Evolutionary conservation across 2,329 filamentous ascomycete genomes (phyloP), one percentile per base, ranked within the genome.

Genomic region (Verticillium dahliae): DNA sequence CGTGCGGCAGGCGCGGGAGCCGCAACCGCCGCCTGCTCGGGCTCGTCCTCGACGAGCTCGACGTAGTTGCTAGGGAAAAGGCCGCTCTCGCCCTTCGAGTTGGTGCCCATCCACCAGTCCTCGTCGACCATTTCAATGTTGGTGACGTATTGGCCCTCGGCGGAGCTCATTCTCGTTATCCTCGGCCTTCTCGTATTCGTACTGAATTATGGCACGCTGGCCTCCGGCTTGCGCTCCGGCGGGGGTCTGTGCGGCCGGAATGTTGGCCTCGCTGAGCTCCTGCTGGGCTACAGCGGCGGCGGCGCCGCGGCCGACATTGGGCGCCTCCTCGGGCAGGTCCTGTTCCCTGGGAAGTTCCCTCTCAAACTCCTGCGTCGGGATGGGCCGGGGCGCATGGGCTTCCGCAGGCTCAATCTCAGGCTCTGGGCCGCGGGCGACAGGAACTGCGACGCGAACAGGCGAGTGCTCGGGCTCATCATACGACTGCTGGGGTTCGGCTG

Each of bases 61-160:
- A 99, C 94, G 67, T 99, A 99, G 80, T 97, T 98, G 78, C 91
- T 95, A 5, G 95, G 95, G 82, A 99, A 98, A 39, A 99, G 81
- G 57, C 95, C 95, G 62, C 82, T 88, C 75, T 97, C 92, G 68
- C 95, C 95, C 64, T 81, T 82, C 27, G 83, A 79, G 78, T 98
- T 99, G 67, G 90, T 91, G 54, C 96, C 95, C 85, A 97, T 90
- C 95, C 95, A 99, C 95, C 95, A 99, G 73, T 99, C 94, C 59
- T 96, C 90, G 69, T 98, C 95, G 2, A 99, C 92, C 90, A 96
- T 96, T 65, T 98, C 92, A 69, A 99, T 97, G 72, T 97, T 89
- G 31, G 85, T 92, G 41, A 99, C 89, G 66, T 88, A 85, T 69
- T 97, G 91, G 65, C 93, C 93, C 76, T 99, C 95, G 33, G 33